Base-by-base conservation (phyloP, 495 filamentous ascomycete species). In the Tetracladium setigerum region DNA sequence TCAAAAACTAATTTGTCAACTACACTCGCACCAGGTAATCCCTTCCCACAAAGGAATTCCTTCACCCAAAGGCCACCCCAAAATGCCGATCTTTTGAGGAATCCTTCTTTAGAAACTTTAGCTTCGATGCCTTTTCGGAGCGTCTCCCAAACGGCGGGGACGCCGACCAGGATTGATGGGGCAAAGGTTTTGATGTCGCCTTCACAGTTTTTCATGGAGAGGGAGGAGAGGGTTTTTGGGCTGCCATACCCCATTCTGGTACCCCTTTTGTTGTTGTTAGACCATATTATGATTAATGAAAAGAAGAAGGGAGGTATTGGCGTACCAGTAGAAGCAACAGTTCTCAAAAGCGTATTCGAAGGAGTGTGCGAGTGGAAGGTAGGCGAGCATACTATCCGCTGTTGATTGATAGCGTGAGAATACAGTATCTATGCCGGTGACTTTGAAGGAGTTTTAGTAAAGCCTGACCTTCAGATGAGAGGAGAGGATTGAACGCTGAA, bases 141-240 rank as follows among this genome's bases (percentile, higher is more conserved):
- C 0, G 86, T 83, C 68, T 97, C 91, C 86, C 89, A 97, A 12
- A 97, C 91, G 19, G 90, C 89, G 5, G 91, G 91, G 13, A 97
- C 92, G 59, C 92, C 91, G 37, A 95, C 86, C 32, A 97, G 72
- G 49, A 97, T 79, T 13, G 86, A 88, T 13, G 91, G 91, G 57
- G 82, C 82, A 67, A 95, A 88, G 60, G 95, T 89, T 47, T 82
- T 81, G 58, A 97, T 95, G 59, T 97, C 91, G 50, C 91, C 91
- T 57, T 82, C 81, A 75, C 87, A 96, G 66, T 95, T 91, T 46
- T 86, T 81, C 62, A 95, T 84, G 11, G 84, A 90, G 46, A 69
- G 66, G 60, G 95, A 88, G 6, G 92, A 92, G 38, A 97, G 71
- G 1, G 91, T 97, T 57, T 83, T 83, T 5, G 87, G 84, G 64